phyloP scores from a whole-genome alignment of 441 rosid species.

The Pelargonium myrrhifolium region DNA sequence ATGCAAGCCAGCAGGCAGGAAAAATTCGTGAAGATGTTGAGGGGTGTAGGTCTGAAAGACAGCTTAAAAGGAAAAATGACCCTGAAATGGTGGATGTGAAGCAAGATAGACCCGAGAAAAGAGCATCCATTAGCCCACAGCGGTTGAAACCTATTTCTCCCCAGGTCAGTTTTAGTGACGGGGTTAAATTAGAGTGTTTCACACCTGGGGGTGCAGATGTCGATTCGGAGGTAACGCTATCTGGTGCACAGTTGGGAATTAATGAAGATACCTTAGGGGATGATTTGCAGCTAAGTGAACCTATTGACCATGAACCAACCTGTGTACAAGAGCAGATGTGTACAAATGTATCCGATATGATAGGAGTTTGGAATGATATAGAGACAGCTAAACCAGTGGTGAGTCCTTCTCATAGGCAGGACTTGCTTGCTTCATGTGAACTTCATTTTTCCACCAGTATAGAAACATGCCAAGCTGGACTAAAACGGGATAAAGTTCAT shows the following conservation, averaged over 20 bases:
- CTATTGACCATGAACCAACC: slow-evolving; percentile 20
- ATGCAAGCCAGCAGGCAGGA: slow-evolving; percentile 34
- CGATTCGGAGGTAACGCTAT: slow-evolving; percentile 19
- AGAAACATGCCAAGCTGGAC: slow-evolving; percentile 19
- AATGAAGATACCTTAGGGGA: slow-evolving; percentile 12
- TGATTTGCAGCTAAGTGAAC: slow-evolving; percentile 14
- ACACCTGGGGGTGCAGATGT: slow-evolving; percentile 18
- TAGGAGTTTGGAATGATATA: slow-evolving; percentile 24
- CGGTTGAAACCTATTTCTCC: slow-evolving; percentile 44
- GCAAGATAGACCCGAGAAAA: slow-evolving; percentile 46
- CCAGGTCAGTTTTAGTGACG: slow-evolving; percentile 31
- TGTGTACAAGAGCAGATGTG: slow-evolving; percentile 21
- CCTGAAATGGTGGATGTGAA: slow-evolving; percentile 31
- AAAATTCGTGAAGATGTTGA: slow-evolving; percentile 37
- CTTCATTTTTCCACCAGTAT: slow-evolving; percentile 25
- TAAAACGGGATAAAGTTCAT: slow-evolving; percentile 19
- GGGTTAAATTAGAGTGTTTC: slow-evolving; percentile 20
- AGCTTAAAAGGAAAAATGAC: slow-evolving; percentile 50
- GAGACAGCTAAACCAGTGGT: slow-evolving; percentile 28
- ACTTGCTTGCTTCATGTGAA: slow-evolving; percentile 27
- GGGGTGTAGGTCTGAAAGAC: slow-evolving; percentile 31
- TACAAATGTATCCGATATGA: slow-evolving; percentile 24
- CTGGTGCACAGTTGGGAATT: slow-evolving; percentile 25
- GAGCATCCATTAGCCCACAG: slow-evolving; percentile 45
- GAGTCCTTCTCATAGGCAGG: slow-evolving; percentile 17